Percentiles rank a stretch among this genome's conserved stretches.
These are phyloP conservation scores for Solanum appendiculatum DNA, from an alignment of 257 asterid species.

Conservation along the genomic window DNA sequence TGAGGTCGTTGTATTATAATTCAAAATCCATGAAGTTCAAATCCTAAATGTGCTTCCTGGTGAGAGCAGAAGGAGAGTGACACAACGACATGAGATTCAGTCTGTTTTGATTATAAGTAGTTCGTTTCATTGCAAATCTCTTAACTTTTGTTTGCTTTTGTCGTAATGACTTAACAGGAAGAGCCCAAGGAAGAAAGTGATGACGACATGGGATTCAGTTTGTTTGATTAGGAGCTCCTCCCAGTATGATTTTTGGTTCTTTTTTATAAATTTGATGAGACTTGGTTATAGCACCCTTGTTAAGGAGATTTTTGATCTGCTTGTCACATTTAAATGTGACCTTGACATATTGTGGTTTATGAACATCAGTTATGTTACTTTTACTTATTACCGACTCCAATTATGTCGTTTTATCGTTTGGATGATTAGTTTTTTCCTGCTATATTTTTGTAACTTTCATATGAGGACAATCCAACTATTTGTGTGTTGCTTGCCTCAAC, in stretches of 20 bases:
- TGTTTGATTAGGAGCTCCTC: slow-evolving; percentile 27
- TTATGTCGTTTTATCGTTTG: neutral
- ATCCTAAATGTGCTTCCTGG: neutral
- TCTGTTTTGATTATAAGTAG: neutral
- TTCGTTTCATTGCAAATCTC: neutral
- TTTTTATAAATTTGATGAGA: neutral
- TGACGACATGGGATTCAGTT: slow-evolving; percentile 42
- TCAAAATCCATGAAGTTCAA: too few species aligned
- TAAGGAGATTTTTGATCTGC: neutral
- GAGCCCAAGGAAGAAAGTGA: slow-evolving; percentile 51
- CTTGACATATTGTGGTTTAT: neutral
- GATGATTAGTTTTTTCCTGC: neutral
- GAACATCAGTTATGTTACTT: neutral
- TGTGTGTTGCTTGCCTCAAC: neutral
- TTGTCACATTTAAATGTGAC: neutral
- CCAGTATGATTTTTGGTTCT: neutral
- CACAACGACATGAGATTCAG: too few species aligned
- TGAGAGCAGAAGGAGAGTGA: neutral
- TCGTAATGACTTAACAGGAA: slow-evolving; percentile 16
- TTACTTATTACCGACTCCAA: neutral
- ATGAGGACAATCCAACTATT: neutral
- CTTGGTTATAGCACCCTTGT: neutral
- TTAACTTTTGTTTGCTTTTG: neutral
- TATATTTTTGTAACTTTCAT: neutral
- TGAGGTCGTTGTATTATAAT: too few species aligned